phyloP scores from a whole-genome alignment of 257 asterid species.

The Eustoma russellianum region DNA sequence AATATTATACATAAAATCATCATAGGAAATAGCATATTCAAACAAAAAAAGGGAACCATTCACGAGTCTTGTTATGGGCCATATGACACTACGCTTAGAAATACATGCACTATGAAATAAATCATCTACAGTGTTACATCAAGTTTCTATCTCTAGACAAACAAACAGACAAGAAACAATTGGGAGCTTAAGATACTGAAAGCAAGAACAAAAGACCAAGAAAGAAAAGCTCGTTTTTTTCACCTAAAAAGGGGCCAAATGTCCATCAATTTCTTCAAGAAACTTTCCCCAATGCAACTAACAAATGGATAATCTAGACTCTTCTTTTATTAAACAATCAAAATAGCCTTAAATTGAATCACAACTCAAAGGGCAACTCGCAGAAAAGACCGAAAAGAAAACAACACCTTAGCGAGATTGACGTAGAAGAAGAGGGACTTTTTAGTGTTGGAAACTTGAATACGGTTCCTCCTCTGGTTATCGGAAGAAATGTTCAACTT shows the following conservation, averaged over 20 bases:
- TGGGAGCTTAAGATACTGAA: no score
- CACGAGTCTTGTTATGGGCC: neutral
- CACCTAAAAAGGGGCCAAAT: neutral
- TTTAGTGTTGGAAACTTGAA: slow-evolving; percentile 40
- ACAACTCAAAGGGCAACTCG: neutral
- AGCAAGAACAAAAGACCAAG: neutral
- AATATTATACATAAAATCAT: neutral
- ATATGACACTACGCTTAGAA: neutral
- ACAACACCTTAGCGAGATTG: slow-evolving; percentile 28
- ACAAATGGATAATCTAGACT: neutral
- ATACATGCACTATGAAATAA: neutral
- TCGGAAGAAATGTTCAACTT: slow-evolving; percentile 16
- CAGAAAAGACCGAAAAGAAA: neutral
- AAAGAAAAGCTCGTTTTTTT: neutral
- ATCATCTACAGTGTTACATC: neutral
- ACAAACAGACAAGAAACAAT: no score
- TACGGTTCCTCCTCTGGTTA: slow-evolving; percentile 24
- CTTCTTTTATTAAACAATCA: neutral
- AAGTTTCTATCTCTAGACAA: neutral
- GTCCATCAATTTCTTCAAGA: neutral
- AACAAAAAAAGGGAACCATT: no score
- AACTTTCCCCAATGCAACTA: neutral
- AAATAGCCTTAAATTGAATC: neutral
- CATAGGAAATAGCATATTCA: no score
- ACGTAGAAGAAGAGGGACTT: slow-evolving; percentile 37